Evolutionary conservation across 78 protist species (phyloP).

Genomic region (Dictyostelium capitatum): DNA sequence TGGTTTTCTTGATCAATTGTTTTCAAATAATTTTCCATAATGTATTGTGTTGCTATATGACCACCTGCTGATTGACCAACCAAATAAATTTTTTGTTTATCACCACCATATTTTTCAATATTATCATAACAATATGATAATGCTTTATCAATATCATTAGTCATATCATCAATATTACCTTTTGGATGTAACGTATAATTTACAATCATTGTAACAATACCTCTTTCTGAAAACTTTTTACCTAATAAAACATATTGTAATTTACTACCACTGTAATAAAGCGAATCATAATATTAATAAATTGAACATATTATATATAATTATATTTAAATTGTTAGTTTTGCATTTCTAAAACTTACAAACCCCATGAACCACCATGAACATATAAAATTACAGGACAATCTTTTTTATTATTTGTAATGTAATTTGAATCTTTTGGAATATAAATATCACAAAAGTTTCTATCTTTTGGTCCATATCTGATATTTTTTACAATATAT

Average conservation of each 20-base stretch:
- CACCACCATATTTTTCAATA: slow-evolving; percentile 45
- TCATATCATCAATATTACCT: slow-evolving; percentile 39
- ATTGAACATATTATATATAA: not conserved
- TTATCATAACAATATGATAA: slow-evolving; percentile 19
- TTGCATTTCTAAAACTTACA: not conserved
- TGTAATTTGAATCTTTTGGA: not conserved
- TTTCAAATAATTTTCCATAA: not conserved
- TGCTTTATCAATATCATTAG: slow-evolving; percentile 13
- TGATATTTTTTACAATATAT: slow-evolving; percentile 20
- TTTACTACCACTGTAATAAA: slow-evolving; percentile 2
- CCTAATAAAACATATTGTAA: slow-evolving; percentile 61
- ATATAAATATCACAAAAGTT: slow-evolving; percentile 44
- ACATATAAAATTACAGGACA: slow-evolving; percentile 19
- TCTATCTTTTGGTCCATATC: slow-evolving; percentile 37
- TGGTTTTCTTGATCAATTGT: not conserved
- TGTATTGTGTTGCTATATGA: slow-evolving; percentile 38
- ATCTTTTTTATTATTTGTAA: not conserved
- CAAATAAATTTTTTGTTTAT: slow-evolving; percentile 10
- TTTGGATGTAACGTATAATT: slow-evolving; percentile 60
- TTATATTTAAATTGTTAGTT: not conserved
- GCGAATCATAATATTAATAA: not conserved
- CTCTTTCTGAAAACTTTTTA: slow-evolving; percentile 30
- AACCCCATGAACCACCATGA: slow-evolving; percentile 71
- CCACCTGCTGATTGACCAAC: slow-evolving; percentile 78
- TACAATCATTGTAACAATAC: slow-evolving; percentile 24